Conservation (phyloP, 768 basidiomycete genomes). For the Leccinellum albellum region DNA sequence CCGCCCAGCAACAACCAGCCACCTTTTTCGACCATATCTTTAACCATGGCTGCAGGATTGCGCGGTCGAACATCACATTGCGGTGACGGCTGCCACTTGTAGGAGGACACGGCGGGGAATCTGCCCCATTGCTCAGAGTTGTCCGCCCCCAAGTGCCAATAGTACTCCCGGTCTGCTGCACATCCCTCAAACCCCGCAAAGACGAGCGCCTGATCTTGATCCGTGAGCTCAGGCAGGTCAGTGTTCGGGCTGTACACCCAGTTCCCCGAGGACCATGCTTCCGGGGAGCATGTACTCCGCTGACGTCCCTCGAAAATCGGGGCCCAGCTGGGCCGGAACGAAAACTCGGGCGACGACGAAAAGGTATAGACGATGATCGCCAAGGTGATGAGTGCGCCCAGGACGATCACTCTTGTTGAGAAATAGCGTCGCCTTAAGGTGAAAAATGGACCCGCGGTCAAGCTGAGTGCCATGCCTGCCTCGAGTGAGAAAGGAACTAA, state of each 20-base stretch:
- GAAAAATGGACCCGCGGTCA: neutral
- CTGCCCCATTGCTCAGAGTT: constrained; percentile 44
- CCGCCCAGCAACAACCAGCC: constrained; percentile 69
- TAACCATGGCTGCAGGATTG: constrained; percentile 42
- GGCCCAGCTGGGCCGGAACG: constrained; percentile 19
- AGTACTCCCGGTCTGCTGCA: constrained; percentile 57
- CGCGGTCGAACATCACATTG: constrained; percentile 43
- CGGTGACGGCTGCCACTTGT: constrained; percentile 49
- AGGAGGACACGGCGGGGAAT: constrained; percentile 51
- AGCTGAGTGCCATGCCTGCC: constrained; percentile 5
- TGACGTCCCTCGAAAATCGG: constrained; percentile 26
- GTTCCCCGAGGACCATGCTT: constrained; percentile 32
- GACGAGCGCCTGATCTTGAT: constrained; percentile 40
- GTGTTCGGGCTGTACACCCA: constrained; percentile 43
- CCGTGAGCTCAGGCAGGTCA: constrained; percentile 33
- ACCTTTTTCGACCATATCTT: constrained; percentile 60
- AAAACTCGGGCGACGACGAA: constrained; percentile 22
- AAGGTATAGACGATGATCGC: constrained; percentile 28
- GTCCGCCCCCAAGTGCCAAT: constrained; percentile 62
- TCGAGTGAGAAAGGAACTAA: neutral
- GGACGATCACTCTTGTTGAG: constrained; percentile 21
- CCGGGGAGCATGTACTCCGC: constrained; percentile 32
- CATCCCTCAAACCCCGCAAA: constrained; percentile 62
- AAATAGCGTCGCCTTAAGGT: constrained; percentile 21
- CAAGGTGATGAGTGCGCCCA: constrained; percentile 28